Evolutionary conservation across 352 stramenopile species (phyloP), one percentile per base, ranked within the genome.

Genomic region (Pythium myriotylum): DNA sequence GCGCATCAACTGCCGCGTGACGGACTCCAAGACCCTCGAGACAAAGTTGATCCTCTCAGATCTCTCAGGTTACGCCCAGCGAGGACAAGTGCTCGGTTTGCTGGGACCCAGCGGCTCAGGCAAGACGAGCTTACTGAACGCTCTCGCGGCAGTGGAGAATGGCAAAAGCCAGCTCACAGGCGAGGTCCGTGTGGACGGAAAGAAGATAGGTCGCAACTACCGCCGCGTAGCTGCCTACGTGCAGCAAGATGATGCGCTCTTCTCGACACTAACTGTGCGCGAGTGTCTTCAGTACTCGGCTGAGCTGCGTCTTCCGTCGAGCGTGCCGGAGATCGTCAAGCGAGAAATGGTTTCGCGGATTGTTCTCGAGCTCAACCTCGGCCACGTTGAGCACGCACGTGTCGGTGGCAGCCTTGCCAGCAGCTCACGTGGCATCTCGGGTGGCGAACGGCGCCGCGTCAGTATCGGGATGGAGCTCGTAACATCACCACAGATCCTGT

Each of bases 381-480:
- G 59, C 16, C 79, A 95, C 48, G 68, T 94, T 4, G 70, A 76
- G 17, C 63, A 92, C 43, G 72, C 76, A 19, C 74, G 81, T 3
- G 89, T 94, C 40, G 80, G 79, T 2, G 66, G 74, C 4, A 73
- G 54, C 32, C 67, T 67, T n/a, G 59, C 4, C 0, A 59, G 70
- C 8, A 45, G 81, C 0, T 71, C 84, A 7, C 94, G 95, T 52
- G 96, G 96, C 17, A 82, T 98, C 26, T 97, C 89, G 52, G 94
- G 95, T 19, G 95, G 94, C 16, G 95, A 99, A 68, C 81, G 90
- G 27, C 94, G 97, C 39, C 81, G 95, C 22, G 90, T 97, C 27
- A 96, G 83, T 43, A 97, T 98, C 64, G 92, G 90, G 27, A 97
- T 96, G 79, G 92, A 98, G 64, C 89, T 98, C 59, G 91, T 98